phyloP scores from a whole-genome alignment of 2,329 filamentous ascomycete species.

The Sarocladium kiliense region DNA sequence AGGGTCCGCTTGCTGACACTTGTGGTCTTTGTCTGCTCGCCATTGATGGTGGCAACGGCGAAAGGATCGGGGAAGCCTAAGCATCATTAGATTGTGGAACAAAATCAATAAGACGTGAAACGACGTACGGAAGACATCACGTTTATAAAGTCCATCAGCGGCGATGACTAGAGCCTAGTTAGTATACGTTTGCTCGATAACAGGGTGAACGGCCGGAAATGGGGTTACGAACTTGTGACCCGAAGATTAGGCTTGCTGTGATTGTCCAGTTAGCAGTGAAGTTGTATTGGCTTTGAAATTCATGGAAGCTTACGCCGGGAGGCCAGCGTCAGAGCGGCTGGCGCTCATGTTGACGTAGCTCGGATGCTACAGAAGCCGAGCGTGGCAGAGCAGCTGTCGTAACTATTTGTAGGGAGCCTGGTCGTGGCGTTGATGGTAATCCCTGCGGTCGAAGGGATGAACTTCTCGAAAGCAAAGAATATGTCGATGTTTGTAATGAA shows the following conservation, averaged over 20 bases:
- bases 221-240: constrained; percentile 80
- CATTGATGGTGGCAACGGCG: constrained; percentile 92
- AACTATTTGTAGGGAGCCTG: not conserved
- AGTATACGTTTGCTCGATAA: constrained; percentile 23
- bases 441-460: not conserved
- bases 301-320: not conserved
- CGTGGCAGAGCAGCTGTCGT: not conserved
- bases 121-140: constrained; percentile 93
- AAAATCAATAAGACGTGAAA: not conserved
- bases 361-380: not conserved
- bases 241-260: constrained; percentile 78
- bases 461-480: not conserved
- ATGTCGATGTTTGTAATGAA: not conserved
- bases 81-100: not conserved
- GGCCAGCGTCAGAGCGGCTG: constrained; percentile 8
- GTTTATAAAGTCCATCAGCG: constrained; percentile 96
- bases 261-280: not conserved
- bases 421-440: not conserved
- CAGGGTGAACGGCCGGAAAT: constrained; percentile 15
- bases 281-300: not conserved
- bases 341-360: constrained; percentile 7
- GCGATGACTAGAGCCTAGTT: constrained; percentile 73
- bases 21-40: constrained; percentile 98
- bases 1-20: constrained; percentile 94
- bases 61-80: constrained; percentile 96